These are phyloP conservation scores for Trametes maxima DNA, from an alignment of 768 basidiomycete species.

Conservation along the genomic window DNA sequence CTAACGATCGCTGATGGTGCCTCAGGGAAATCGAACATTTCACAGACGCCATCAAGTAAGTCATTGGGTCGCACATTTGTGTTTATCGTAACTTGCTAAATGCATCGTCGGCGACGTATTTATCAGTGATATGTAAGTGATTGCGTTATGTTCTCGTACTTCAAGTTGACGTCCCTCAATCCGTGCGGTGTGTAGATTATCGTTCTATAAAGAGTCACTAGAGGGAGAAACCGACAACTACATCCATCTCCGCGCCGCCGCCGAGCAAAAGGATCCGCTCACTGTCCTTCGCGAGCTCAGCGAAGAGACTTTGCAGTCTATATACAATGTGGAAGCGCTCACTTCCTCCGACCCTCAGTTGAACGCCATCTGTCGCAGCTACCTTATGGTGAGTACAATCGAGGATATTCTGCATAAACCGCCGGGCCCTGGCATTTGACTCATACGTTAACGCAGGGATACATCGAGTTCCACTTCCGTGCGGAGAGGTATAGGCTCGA, in stretches of 20 bases:
- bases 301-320: slow-evolving; percentile 12
- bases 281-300: slow-evolving; percentile 6
- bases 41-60: slow-evolving; percentile 3
- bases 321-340: neutral
- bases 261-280: neutral
- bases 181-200: neutral
- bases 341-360: neutral
- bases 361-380: neutral
- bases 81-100: neutral
- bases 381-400: neutral
- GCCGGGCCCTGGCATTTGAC: too few species aligned
- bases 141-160: neutral
- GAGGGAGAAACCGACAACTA: slow-evolving; percentile 22
- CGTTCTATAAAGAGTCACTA: slow-evolving; percentile 26
- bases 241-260: slow-evolving; percentile 17
- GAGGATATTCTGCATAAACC: too few species aligned
- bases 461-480: slow-evolving; percentile 9
- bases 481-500: neutral
- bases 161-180: neutral
- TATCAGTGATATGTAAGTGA: slow-evolving; percentile 17
- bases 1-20: neutral
- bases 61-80: neutral
- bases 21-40: neutral
- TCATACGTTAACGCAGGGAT: neutral
- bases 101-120: neutral